Base-by-base conservation (phyloP, 768 basidiomycete species). In the Infundibulicybe gibba region DNA sequence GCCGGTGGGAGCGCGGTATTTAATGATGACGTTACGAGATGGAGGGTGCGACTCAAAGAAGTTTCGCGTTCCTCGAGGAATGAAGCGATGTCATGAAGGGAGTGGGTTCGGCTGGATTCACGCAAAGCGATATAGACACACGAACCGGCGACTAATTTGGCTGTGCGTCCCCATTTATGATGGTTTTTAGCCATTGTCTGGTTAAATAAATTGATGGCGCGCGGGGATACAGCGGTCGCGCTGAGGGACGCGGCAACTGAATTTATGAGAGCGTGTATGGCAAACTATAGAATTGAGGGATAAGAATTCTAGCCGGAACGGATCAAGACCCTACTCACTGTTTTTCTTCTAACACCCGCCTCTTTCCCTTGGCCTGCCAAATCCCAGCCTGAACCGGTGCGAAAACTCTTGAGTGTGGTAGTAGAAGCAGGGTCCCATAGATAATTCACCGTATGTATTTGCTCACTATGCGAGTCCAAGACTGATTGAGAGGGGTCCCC, bases 121-220 rank as follows among this genome's bases (percentile, higher is more conserved):
- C 89, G 83, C 37, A 90, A 69, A 5, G 87, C 81, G 46, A 90
- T 74, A 19, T 81, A 75, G 20, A 90, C 67, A 40, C 82, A 79
- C 2, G 83, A 86, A 11, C 80, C 90, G 0, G 85, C 84, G 11
- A 79, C 72, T 38, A 80, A 67, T 61, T 78, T 88, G 16, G 89
- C 83, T 52, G 75, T 82, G 43, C 79, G 74, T 32, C 90, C 90
- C 89, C 89, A 93, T 32, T 77, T 78, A 58, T 80, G 84, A 9
- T 69, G 61, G 12, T 76, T 78, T 30, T 69, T 70, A 17, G 64
- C 50, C 78, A 83, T 87, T 19, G 79, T 79, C 54, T 84, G 80
- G 64, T 77, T 76, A 65, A 91, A 91, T 20, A 92, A 64, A 46
- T 72, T 71, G 49, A 75, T 76, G 11, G 85, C 84, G 53, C 89